Base-by-base conservation (phyloP, 2,329 filamentous ascomycete species). In the Exophiala bonariae region DNA sequence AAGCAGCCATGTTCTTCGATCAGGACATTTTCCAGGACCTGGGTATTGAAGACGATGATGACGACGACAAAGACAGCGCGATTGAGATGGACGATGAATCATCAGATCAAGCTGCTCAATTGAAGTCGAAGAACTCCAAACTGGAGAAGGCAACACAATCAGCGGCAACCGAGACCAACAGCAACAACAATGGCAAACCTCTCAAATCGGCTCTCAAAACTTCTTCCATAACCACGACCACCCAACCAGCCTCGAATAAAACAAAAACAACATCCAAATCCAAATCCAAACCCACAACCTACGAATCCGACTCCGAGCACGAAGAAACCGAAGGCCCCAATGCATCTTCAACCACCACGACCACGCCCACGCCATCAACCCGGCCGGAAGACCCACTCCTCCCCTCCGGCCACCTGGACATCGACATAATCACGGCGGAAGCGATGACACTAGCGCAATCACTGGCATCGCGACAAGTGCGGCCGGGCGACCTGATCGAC, bases 381-480 rank as follows among this genome's bases (percentile, higher is more conserved):
- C 53, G 55, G 3, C 45, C 43, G 11, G 55, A 59, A 49, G 65
- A 75, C 57, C 69, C 69, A 36, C 65, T 66, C 22, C 67, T 65
- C 33, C 62, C 65, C 36, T 69, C 71, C 52, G 66, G 66, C 5
- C 64, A 74, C 44, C 67, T 75, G 78, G 91, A 96, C 64, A 95
- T 99, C 69, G 90, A 97, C 66, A 97, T 99, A 62, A 95, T 97
- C 63, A 99, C 93, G n/a, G 93, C 90, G 4, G 93, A 99, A 75
- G 93, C 95, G 55, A 99, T 99, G 93, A 95, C 92, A 1, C 79
- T 99, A 13, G 95, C 93, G 1, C 93, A 97, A 57, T 82, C 89
- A 63, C 84, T 99, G 49, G 93, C 91, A 3, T 89, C 86, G 0
- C 92, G 92, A 35, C 80, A 92, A 64, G 91, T 86, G 67, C 87